A percentile compares a stretch with the other conserved stretches of the same genome.
These are phyloP conservation scores for Macadamia integrifolia DNA, from an alignment of 164 flowering plant species.

Conservation along the genomic window DNA sequence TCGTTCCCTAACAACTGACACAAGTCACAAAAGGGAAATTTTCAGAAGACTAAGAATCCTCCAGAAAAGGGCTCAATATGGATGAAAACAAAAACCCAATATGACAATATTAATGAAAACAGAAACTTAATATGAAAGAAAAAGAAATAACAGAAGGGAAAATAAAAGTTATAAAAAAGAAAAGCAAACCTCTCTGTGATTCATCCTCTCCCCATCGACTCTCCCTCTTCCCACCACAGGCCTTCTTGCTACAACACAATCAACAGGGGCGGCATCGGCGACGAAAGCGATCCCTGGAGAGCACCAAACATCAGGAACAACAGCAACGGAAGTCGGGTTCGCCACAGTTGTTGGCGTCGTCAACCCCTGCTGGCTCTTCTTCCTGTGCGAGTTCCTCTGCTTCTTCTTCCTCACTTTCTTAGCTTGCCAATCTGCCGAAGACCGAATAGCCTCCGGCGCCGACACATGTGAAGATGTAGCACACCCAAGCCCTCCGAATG, in stretches of 20 bases:
- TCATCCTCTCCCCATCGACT: slow-evolving; percentile 39
- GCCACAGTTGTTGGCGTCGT: neutral
- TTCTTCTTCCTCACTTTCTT: slow-evolving; percentile 51
- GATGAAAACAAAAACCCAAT: too few relatives aligned
- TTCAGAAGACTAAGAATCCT: too few relatives aligned
- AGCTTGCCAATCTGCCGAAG: slow-evolving; percentile 71
- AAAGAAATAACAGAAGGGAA: neutral
- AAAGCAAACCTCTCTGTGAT: slow-evolving; percentile 39
- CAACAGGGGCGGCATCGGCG: slow-evolving; percentile 56
- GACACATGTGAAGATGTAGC: slow-evolving; percentile 56
- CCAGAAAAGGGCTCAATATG: too few relatives aligned
- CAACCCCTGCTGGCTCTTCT: slow-evolving; percentile 14
- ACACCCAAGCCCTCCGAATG: slow-evolving; percentile 62
- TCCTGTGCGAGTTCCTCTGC: slow-evolving; percentile 19
- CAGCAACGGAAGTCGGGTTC: slow-evolving; percentile 19
- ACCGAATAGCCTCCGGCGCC: slow-evolving; percentile 61
- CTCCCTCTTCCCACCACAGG: slow-evolving; percentile 38
- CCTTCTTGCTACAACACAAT: slow-evolving; percentile 58
- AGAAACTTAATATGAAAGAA: neutral
- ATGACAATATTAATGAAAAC: neutral
- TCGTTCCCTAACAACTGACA: neutral
- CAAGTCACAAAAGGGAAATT: neutral
- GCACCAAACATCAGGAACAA: slow-evolving; percentile 78
- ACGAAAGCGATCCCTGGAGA: slow-evolving; percentile 62
- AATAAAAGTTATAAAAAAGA: neutral